Evolutionary conservation across 2,329 filamentous ascomycete genomes (phyloP), one percentile per base, ranked within the genome.

Genomic region (Setomelanomma holmii): DNA sequence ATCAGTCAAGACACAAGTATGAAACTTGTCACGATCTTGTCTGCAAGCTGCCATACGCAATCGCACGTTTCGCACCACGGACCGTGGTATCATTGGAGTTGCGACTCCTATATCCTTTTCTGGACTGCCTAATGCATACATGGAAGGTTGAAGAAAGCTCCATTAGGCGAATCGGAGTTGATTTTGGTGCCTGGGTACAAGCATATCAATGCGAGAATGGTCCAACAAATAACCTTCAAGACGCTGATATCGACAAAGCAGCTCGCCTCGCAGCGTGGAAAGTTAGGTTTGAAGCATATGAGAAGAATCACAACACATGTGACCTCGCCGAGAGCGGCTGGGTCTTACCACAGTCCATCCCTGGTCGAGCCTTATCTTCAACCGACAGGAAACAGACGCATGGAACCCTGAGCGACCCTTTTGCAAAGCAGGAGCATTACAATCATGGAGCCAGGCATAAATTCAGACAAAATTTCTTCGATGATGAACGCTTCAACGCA

Each of bases 131-230:
- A 30, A 11, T 64, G 3, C 21, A 45, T 22, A 45, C 45, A 20
- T n/a, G 66, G 14, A 21, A 44, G 19, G 22, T 44, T 16, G n/a
- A 12, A 0, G 52, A 49, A 16, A 49, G 52, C 2, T 23, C 23
- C 1, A 60, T 70, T 14, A 38, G 50, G 17, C 49, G 45, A 5
- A 56, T 69, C 14, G 64, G 63, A 3, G 54, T 70, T 14, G 67
- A 68, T 41, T 30, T 70, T 4, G 67, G 67, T n/a, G 64, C 66
- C 4, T 69, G 63, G 63, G 23, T 65, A 6, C 66, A 68, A 24
- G 50, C 56, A 4, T 65, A 55, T 44, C 61, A 61, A 7, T 40
- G 61, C 12, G 33, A 24, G 27, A 23, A 23, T n/a, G 5, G 27
- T 17, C 11, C 35, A 17, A 12, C 23, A 10, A 14, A 16, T 16